Conservation (phyloP, 1,284 basidiomycete genomes). For the Agaricales sp. region DNA sequence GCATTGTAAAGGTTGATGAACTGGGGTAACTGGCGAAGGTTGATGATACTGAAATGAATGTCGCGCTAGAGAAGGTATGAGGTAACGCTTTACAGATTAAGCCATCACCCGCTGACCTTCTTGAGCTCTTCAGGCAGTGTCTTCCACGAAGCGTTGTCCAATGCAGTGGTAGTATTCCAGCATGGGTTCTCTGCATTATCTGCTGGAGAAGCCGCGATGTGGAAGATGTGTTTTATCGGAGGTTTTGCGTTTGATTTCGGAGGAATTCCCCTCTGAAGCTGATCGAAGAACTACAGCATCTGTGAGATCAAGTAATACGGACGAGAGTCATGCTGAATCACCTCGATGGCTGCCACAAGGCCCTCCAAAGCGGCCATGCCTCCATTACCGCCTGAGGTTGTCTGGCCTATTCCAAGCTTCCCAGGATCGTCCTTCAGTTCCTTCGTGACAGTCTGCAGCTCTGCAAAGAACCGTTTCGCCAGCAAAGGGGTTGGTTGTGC, state of each 20-base stretch:
- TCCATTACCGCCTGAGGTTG: constrained; percentile 32
- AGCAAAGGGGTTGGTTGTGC: constrained; percentile 41
- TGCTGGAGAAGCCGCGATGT: constrained; percentile 46
- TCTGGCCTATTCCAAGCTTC: constrained; percentile 45
- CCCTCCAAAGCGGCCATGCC: constrained; percentile 67
- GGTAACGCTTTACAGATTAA: constrained; percentile 4
- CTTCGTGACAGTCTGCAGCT: constrained; percentile 25
- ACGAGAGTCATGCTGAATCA: constrained; percentile 18
- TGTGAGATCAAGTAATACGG: neutral
- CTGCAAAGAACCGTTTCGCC: constrained; percentile 43
- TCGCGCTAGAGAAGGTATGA: constrained; percentile 34
- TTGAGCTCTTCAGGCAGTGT: constrained; percentile 48
- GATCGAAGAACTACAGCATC: constrained; percentile 42
- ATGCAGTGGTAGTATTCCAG: constrained; percentile 37
- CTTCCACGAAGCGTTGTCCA: constrained; percentile 61
- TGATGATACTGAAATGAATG: constrained; percentile 47
- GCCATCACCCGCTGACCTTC: constrained; percentile 30
- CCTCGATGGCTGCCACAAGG: constrained; percentile 62
- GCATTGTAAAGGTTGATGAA: constrained; percentile 41
- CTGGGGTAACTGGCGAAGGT: constrained; percentile 31
- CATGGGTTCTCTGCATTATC: constrained; percentile 43
- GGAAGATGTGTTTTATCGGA: constrained; percentile 42
- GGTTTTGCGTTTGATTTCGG: constrained; percentile 13
- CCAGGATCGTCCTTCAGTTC: constrained; percentile 37
- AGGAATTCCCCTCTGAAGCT: constrained; percentile 20